Evolutionary conservation across 306 rosid species (phyloP).

Genomic region (Cucurbita argyrosperma): DNA sequence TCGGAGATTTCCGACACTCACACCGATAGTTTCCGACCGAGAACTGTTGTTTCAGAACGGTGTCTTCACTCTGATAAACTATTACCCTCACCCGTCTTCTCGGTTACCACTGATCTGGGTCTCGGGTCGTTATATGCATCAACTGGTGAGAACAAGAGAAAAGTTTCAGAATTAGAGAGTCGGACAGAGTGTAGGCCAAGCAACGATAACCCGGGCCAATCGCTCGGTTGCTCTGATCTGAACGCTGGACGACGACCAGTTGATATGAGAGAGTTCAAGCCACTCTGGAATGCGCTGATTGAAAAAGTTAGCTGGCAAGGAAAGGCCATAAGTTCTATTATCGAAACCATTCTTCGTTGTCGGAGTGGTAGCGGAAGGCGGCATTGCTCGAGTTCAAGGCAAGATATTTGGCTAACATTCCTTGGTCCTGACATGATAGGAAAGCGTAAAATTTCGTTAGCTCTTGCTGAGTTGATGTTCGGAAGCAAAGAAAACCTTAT

Average conservation of each 20-base stretch:
- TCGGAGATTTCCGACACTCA: conserved; percentile 20
- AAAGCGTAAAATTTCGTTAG: conserved; percentile 53
- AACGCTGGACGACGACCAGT: conserved; percentile 20
- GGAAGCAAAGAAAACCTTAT: conserved; percentile 43
- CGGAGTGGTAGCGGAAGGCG: conserved; percentile 36
- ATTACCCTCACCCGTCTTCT: conserved; percentile 26
- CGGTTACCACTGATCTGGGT: conserved; percentile 89
- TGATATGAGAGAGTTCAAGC: conserved; percentile 52
- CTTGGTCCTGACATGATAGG: conserved; percentile 77
- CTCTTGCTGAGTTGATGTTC: conserved; percentile 52
- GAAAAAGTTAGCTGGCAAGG: conserved; percentile 72
- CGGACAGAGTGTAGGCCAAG: conserved; percentile 26
- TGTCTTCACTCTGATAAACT: conserved; percentile 19
- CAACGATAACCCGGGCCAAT: conserved; percentile 17
- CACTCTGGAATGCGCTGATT: conserved; percentile 28
- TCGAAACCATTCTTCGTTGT: conserved; percentile 31
- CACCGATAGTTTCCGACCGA: not conserved
- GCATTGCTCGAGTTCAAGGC: conserved; percentile 28
- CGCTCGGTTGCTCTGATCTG: conserved; percentile 22
- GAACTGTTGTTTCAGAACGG: not conserved
- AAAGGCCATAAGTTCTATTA: conserved; percentile 50
- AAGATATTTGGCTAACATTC: conserved; percentile 68
- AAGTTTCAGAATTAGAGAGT: conserved; percentile 23
- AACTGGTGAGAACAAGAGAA: conserved; percentile 27
- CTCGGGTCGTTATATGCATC: conserved; percentile 61